These are phyloP conservation scores for Mycena vitilis DNA, from an alignment of 768 basidiomycete species.

Conservation along the genomic window DNA sequence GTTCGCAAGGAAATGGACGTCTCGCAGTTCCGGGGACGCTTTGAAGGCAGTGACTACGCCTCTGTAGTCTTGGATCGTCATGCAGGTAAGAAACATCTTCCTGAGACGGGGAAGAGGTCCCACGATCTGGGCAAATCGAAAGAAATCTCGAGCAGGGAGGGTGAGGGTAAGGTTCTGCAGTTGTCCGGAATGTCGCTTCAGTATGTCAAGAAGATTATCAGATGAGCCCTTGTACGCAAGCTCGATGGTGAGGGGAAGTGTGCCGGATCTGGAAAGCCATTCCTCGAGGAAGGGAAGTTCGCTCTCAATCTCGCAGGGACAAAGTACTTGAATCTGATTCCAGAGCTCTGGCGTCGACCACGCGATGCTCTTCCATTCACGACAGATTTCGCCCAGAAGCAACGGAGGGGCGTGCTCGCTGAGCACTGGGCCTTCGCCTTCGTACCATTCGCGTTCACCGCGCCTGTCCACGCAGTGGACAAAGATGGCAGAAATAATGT, in stretches of 20 bases:
- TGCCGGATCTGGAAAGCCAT: conserved; percentile 14
- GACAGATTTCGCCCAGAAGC: conserved; percentile 9
- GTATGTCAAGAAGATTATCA: background rate
- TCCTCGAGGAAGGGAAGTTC: conserved; percentile 1
- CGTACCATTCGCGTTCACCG: background rate
- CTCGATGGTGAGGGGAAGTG: conserved; percentile 11
- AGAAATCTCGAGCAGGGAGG: background rate
- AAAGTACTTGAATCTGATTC: background rate
- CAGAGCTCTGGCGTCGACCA: conserved; percentile 17
- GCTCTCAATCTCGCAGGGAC: conserved; percentile 5
- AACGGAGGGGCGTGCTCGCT: background rate
- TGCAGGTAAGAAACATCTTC: conserved; percentile 2
- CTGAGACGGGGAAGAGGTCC: conserved; percentile 7
- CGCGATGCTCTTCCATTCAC: conserved; percentile 12
- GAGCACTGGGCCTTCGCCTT: background rate
- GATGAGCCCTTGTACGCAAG: conserved; percentile 7
- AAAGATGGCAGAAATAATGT: conserved; percentile 14
- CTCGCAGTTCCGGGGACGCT: background rate
- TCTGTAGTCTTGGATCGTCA: background rate
- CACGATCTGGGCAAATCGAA: background rate
- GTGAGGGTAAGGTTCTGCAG: conserved; percentile 18
- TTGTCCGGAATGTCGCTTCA: conserved; percentile 13
- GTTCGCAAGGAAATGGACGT: conserved; percentile 1
- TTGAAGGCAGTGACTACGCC: conserved; percentile 1
- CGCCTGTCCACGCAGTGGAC: background rate